A percentile compares a stretch with the other conserved stretches of the same genome.
phyloP scores from a whole-genome alignment of 345 rosid species.

The Euphorbia pulcherrima region DNA sequence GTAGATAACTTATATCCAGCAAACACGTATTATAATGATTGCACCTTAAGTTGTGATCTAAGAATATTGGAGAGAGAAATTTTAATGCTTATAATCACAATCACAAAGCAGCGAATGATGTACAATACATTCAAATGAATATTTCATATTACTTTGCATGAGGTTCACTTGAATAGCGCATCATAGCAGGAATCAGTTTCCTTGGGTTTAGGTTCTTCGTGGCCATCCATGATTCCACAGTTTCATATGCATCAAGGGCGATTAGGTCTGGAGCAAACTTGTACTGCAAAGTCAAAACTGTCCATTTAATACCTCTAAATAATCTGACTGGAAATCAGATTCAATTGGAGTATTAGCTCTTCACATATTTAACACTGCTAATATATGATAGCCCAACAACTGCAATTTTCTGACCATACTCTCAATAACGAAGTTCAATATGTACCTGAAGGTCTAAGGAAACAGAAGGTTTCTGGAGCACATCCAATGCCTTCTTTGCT shows the following conservation, averaged over 20 bases:
- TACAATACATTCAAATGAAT: conserved; percentile 10
- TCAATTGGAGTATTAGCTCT: background rate
- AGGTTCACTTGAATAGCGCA: conserved; percentile 99
- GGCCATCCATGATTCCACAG: conserved; percentile 98
- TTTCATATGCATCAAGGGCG: conserved; percentile 95
- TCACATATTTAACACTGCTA: conserved; percentile 4
- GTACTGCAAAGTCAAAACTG: conserved; percentile 57
- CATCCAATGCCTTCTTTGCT: conserved; percentile 88
- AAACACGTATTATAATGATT: background rate
- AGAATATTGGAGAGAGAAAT: background rate
- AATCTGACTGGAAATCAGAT: conserved; percentile 21
- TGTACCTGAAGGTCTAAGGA: conserved; percentile 84
- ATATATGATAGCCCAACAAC: conserved; percentile 9
- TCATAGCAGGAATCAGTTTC: conserved; percentile 95
- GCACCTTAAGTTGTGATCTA: background rate
- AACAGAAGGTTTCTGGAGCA: conserved; percentile 84
- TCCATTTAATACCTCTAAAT: conserved; percentile 14
- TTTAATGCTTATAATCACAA: background rate
- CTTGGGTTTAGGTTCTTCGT: conserved; percentile 81
- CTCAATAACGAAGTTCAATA: conserved; percentile 16
- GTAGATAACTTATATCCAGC: background rate
- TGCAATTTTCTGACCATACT: conserved; percentile 5
- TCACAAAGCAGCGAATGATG: background rate
- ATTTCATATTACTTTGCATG: conserved; percentile 77
- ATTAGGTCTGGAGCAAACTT: conserved; percentile 94